Conservation (phyloP, 495 filamentous ascomycete species). For the Venustampulla echinocandica region DNA sequence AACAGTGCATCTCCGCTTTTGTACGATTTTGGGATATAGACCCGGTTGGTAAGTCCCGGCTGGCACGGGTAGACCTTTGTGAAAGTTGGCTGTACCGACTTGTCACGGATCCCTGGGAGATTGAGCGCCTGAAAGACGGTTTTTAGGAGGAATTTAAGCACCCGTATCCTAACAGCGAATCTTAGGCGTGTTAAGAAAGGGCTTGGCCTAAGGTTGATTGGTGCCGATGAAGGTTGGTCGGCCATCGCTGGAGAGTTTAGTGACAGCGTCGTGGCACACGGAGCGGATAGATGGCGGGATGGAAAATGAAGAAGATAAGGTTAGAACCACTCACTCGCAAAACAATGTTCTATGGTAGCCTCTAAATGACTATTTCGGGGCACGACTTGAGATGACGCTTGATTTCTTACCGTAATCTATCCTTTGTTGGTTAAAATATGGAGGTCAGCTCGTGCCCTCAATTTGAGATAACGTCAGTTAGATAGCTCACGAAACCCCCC, state of each 20-base stretch:
- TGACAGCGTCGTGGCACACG: no score
- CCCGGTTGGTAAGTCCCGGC: conserved; percentile 24
- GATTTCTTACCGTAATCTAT: no score
- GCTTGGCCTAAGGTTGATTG: background rate
- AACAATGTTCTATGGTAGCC: no score
- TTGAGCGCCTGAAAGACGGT: background rate
- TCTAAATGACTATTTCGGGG: no score
- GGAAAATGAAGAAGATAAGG: no score
- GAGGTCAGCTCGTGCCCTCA: no score
- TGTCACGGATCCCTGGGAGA: conserved; percentile 7
- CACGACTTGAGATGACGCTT: no score
- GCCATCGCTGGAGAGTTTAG: background rate
- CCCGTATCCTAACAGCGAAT: background rate
- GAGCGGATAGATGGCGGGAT: no score
- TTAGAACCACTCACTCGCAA: no score
- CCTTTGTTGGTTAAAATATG: no score
- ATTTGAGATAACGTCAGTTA: no score
- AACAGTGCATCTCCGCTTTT: conserved; percentile 19
- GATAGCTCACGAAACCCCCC: no score
- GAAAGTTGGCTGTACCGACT: conserved; percentile 24
- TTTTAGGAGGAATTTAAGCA: conserved; percentile 10
- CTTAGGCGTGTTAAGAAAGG: conserved; percentile 5
- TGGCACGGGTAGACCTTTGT: conserved; percentile 27
- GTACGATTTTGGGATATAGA: conserved; percentile 29
- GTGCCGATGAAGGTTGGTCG: background rate